Percentiles rank a stretch among this genome's conserved stretches.
These are phyloP conservation scores for Diaporthe eres DNA, from an alignment of 2,329 filamentous ascomycete genomes.

Conservation along the genomic window DNA sequence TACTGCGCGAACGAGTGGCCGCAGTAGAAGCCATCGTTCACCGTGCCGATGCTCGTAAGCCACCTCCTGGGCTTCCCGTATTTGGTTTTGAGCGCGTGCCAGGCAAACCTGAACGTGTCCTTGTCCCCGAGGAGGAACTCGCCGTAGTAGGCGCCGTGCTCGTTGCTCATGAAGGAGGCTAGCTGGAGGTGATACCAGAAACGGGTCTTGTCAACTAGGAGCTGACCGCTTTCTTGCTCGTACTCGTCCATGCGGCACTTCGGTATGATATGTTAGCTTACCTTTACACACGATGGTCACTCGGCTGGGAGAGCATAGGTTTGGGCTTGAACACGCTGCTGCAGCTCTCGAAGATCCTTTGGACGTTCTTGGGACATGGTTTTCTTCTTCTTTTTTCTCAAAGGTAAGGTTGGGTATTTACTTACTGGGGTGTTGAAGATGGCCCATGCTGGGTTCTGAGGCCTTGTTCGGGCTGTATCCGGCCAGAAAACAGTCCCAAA, in stretches of 20 bases:
- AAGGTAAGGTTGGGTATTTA: neutral
- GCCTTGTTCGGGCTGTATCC: constrained; percentile 52
- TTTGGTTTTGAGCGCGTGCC: constrained; percentile 52
- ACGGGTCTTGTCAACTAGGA: constrained; percentile 53
- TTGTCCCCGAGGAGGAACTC: constrained; percentile 52
- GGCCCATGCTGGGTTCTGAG: constrained; percentile 48
- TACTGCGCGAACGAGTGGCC: constrained; percentile 52
- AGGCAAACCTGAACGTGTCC: constrained; percentile 52
- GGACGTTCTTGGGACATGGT: too few relatives aligned
- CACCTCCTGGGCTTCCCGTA: constrained; percentile 50
- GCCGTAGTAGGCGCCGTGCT: constrained; percentile 45
- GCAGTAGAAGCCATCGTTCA: constrained; percentile 48
- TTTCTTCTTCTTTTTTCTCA: too few relatives aligned
- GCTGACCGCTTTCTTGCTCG: constrained; percentile 52
- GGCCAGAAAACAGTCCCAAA: constrained; percentile 54
- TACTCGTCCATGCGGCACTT: constrained; percentile 52
- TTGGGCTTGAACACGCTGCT: neutral
- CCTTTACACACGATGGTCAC: neutral
- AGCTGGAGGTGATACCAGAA: constrained; percentile 56
- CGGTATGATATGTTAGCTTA: too few relatives aligned
- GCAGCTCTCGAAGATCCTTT: neutral
- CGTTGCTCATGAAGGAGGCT: constrained; percentile 50
- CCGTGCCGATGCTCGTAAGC: constrained; percentile 50
- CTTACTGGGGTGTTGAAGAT: constrained; percentile 52
- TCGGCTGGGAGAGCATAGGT: neutral